Evolutionary conservation across 257 asterid species (phyloP).

Genomic region (Solanum tarapatanum): DNA sequence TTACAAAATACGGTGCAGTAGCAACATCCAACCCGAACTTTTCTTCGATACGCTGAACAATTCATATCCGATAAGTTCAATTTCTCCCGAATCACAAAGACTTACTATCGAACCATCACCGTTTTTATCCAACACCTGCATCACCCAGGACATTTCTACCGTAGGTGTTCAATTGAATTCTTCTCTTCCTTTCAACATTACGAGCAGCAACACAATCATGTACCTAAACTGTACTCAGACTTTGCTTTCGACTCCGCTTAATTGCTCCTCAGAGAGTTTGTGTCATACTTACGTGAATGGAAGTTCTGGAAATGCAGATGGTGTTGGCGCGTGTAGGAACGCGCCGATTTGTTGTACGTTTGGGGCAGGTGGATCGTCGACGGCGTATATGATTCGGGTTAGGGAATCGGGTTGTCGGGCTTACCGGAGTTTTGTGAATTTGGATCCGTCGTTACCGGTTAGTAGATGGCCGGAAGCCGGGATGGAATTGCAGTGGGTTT

Average conservation of each 20-base stretch:
- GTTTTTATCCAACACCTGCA: slow-evolving; percentile 51
- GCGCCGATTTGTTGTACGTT: slow-evolving; percentile 52
- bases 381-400: slow-evolving; percentile 39
- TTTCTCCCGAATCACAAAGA: slow-evolving; percentile 43
- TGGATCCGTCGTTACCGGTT: slow-evolving; percentile 44
- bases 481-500: slow-evolving; percentile 69
- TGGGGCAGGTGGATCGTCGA: slow-evolving; percentile 70
- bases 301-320: slow-evolving; percentile 11
- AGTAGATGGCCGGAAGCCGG: slow-evolving; percentile 64
- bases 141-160: slow-evolving; percentile 49
- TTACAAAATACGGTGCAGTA: slow-evolving; percentile 54
- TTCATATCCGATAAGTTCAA: slow-evolving; percentile 56
- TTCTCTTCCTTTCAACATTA: slow-evolving; percentile 69
- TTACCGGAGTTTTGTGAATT: slow-evolving; percentile 63
- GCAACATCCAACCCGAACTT: slow-evolving; percentile 6
- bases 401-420: slow-evolving; percentile 59
- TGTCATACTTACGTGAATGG: slow-evolving; percentile 60
- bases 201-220: slow-evolving; percentile 68
- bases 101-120: slow-evolving; percentile 51
- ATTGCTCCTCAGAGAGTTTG: slow-evolving; percentile 55
- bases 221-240: slow-evolving; percentile 44
- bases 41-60: slow-evolving; percentile 53
- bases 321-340: slow-evolving; percentile 5
- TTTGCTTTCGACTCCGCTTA: slow-evolving; percentile 33
- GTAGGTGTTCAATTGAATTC: slow-evolving; percentile 58